Conservation (phyloP, 257 asterid genomes). For the Salvia splendens region DNA sequence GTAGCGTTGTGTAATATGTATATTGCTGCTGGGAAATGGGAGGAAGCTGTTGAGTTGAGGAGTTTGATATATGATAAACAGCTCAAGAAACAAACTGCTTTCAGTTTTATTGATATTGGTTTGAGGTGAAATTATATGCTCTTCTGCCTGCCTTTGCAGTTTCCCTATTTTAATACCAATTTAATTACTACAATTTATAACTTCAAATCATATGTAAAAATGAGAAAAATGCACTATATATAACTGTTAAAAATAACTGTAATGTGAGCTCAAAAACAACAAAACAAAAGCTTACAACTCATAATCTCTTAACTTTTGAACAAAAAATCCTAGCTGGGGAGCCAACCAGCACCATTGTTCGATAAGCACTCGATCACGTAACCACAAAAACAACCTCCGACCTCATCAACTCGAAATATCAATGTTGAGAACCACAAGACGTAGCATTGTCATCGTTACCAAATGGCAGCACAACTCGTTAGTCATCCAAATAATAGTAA, state of each 20-base stretch:
- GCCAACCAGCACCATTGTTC: slow-evolving; percentile 17
- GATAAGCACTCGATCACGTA: slow-evolving; percentile 22
- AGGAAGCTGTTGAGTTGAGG: slow-evolving; percentile 69
- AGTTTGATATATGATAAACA: slow-evolving; percentile 44
- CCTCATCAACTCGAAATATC: too few relatives aligned
- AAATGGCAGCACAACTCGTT: neutral
- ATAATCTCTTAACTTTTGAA: slow-evolving; percentile 28
- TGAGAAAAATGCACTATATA: too few relatives aligned
- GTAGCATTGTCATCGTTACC: too few relatives aligned
- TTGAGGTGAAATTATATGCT: slow-evolving; percentile 21
- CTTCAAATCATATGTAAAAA: too few relatives aligned
- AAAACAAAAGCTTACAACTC: slow-evolving; percentile 23
- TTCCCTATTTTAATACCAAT: neutral
- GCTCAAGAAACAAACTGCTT: slow-evolving; percentile 54
- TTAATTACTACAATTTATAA: neutral
- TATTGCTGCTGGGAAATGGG: slow-evolving; percentile 67
- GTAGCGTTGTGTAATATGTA: slow-evolving; percentile 57
- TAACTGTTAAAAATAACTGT: too few relatives aligned
- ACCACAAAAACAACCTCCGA: too few relatives aligned
- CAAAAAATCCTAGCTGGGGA: slow-evolving; percentile 20
- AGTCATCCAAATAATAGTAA: slow-evolving; percentile 89
- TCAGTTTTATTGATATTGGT: slow-evolving; percentile 51
- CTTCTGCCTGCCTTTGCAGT: neutral
- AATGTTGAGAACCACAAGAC: too few relatives aligned
- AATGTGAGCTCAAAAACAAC: slow-evolving; percentile 16